Evolutionary conservation across 345 rosid species (phyloP).

Genomic region (Ceriops decandra): DNA sequence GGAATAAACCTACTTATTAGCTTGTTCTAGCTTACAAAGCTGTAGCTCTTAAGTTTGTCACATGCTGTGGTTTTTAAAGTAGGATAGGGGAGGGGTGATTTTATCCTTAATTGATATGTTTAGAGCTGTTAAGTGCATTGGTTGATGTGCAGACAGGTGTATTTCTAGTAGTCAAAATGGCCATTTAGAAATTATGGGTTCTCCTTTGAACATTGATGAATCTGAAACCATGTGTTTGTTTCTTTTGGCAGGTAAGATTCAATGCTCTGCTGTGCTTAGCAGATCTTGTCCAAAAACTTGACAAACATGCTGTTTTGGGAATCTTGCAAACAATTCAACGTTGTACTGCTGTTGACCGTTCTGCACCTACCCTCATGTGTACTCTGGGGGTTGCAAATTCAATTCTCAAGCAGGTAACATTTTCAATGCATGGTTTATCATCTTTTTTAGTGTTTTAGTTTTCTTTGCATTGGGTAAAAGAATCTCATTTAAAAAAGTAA

Average conservation of each 20-base stretch:
- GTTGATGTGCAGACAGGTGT: too few relatives aligned
- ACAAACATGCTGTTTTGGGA: slow-evolving; percentile 66
- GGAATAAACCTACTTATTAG: not conserved
- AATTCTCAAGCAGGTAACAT: slow-evolving; percentile 71
- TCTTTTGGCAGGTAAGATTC: slow-evolving; percentile 73
- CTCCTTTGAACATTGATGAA: not conserved
- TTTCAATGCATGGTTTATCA: slow-evolving; percentile 1
- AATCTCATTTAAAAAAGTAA: slow-evolving; percentile 3
- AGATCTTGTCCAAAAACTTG: slow-evolving; percentile 65
- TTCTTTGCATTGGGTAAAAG: not conserved
- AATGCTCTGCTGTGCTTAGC: slow-evolving; percentile 87
- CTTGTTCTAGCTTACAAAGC: not conserved
- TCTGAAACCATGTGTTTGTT: slow-evolving; percentile 19
- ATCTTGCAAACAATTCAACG: slow-evolving; percentile 85
- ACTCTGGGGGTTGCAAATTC: slow-evolving; percentile 91
- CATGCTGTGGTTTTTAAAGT: not conserved
- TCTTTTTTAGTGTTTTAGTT: slow-evolving; percentile 5
- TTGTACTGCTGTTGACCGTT: slow-evolving; percentile 90
- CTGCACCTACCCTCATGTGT: slow-evolving; percentile 97
- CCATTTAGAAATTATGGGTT: too few relatives aligned
- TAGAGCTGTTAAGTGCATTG: too few relatives aligned
- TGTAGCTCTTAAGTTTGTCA: not conserved
- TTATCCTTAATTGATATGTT: too few relatives aligned
- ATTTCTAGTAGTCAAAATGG: too few relatives aligned
- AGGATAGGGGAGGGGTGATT: too few relatives aligned